Evolutionary conservation across 176 grass and related monocot species (phyloP).

Genomic region (Carex parvula): DNA sequence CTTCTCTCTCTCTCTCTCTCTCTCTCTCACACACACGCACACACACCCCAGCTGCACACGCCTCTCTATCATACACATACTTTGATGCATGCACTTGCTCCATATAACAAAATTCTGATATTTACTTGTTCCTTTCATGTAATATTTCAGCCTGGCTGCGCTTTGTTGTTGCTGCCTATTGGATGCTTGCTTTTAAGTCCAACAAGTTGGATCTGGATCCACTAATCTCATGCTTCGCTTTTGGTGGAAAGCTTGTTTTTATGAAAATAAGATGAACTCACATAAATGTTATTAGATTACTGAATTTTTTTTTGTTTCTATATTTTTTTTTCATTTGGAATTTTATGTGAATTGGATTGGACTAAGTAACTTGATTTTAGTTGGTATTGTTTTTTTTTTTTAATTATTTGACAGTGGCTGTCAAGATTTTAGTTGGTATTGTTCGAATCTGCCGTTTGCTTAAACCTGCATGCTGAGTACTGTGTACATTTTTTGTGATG

Average conservation of each 20-base stretch:
- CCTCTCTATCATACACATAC: not conserved
- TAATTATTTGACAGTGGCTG: no score
- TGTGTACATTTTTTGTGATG: no score
- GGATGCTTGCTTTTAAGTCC: slow-evolving; percentile 38
- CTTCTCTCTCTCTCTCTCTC: not conserved
- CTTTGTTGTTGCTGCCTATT: slow-evolving; percentile 42
- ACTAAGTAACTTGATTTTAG: not conserved
- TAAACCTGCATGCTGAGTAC: no score
- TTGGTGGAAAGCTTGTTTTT: not conserved
- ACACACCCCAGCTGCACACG: not conserved
- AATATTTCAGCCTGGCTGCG: slow-evolving; percentile 36
- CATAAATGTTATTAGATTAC: not conserved
- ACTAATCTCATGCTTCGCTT: not conserved
- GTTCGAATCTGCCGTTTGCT: no score
- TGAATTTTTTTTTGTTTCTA: not conserved
- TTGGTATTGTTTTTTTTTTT: not conserved
- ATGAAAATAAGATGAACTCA: slow-evolving; percentile 1
- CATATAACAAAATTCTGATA: not conserved
- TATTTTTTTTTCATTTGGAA: not conserved
- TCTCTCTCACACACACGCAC: not conserved
- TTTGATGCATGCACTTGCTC: not conserved
- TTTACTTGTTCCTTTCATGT: not conserved
- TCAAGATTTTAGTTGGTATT: no score
- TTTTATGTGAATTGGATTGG: slow-evolving; percentile 7
- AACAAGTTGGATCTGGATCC: not conserved